These are phyloP conservation scores for Picochlorum sp. DNA, from an alignment of 139 green algal genomes.

Conservation along the genomic window DNA sequence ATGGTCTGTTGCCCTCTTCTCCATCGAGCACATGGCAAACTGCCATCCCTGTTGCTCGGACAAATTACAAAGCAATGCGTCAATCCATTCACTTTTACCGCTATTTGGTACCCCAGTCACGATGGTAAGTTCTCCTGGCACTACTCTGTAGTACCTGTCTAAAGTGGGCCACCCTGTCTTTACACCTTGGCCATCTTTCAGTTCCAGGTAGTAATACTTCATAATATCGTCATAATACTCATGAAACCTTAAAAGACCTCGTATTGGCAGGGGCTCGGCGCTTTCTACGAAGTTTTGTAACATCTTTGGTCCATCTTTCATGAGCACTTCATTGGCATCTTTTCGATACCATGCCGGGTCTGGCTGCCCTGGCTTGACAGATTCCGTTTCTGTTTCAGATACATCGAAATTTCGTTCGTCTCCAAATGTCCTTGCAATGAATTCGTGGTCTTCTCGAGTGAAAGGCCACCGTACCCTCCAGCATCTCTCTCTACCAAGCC, in stretches of 20 bases:
- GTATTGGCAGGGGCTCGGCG: slow-evolving; percentile 69
- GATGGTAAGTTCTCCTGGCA: slow-evolving; percentile 89
- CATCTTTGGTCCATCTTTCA: slow-evolving; percentile 48
- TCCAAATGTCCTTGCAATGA: slow-evolving; percentile 1
- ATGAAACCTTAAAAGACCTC: slow-evolving; percentile 62
- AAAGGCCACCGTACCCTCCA: slow-evolving; percentile 55
- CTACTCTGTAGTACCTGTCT: slow-evolving; percentile 74
- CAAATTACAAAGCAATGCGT: slow-evolving; percentile 86
- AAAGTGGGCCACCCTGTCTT: slow-evolving; percentile 71
- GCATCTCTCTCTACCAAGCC: slow-evolving; percentile 72
- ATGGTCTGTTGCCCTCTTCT: slow-evolving; percentile 78
- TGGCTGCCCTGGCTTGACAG: neutral
- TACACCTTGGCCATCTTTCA: slow-evolving; percentile 40
- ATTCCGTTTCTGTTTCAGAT: neutral
- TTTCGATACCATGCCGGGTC: slow-evolving; percentile 47
- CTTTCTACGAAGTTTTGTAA: slow-evolving; percentile 49
- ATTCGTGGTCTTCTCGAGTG: slow-evolving; percentile 21
- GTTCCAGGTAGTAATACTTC: slow-evolving; percentile 41
- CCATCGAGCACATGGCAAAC: slow-evolving; percentile 83
- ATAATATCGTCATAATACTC: slow-evolving; percentile 62
- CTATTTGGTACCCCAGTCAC: slow-evolving; percentile 93
- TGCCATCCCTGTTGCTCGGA: slow-evolving; percentile 66
- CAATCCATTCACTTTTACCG: slow-evolving; percentile 96
- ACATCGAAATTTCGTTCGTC: neutral
- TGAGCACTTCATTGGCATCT: slow-evolving; percentile 88